Evolutionary conservation across 352 stramenopile species (phyloP).

Genomic region (Pythium periplocum): DNA sequence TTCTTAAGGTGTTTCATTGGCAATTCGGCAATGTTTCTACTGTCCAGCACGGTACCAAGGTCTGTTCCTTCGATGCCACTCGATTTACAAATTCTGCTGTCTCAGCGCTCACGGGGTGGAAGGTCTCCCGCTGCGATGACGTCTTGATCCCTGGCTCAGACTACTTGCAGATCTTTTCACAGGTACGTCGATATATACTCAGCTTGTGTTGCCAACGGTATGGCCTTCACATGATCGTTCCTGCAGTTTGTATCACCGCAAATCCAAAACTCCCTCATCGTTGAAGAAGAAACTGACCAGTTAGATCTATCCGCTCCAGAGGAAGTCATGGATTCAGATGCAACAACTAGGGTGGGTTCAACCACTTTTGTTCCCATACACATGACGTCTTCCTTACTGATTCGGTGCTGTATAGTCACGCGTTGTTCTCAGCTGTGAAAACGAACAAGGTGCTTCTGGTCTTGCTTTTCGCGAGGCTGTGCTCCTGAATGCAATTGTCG

Average conservation of each 20-base stretch:
- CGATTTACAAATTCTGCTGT: conserved; percentile 25
- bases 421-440: conserved; percentile 31
- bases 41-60: background rate
- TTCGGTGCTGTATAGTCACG: conserved; percentile 19
- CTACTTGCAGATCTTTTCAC: conserved; percentile 8
- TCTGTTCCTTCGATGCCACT: conserved; percentile 6
- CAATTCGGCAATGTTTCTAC: conserved; percentile 10
- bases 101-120: conserved; percentile 53
- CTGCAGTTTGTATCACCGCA: too few relatives aligned
- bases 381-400: background rate
- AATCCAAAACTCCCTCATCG: too few relatives aligned
- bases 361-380: too few relatives aligned
- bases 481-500: conserved; percentile 38
- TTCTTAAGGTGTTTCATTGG: conserved; percentile 69
- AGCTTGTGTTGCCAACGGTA: too few relatives aligned
- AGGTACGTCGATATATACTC: conserved; percentile 4
- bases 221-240: too few relatives aligned
- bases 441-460: background rate
- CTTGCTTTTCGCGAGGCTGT: conserved; percentile 35
- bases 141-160: background rate
- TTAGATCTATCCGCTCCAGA: too few relatives aligned
- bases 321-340: too few relatives aligned
- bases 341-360: too few relatives aligned
- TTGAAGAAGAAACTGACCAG: too few relatives aligned
- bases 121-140: conserved; percentile 28